Base-by-base conservation (phyloP, 768 basidiomycete genomes). In the Psilocybe azurescens region DNA sequence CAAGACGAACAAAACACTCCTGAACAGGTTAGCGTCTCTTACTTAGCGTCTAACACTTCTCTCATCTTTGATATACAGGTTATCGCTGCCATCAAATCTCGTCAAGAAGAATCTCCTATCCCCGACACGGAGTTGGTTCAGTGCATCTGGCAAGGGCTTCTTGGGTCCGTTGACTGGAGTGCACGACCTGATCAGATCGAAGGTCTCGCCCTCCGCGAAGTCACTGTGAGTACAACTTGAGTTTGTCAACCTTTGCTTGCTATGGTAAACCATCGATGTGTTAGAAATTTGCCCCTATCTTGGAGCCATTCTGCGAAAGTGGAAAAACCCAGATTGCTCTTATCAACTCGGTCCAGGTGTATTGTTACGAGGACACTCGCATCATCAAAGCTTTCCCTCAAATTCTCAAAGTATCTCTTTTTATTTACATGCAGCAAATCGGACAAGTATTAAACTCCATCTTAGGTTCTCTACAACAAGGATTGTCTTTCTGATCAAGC, bases 401-500 rank as follows among this genome's bases (percentile, higher is more conserved):
- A 71, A 91, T 99, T 74, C 83, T 99, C 65, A 97, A 98, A 83
- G 94, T 67, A n/a, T 16, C 53, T 55, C 5, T 56, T 55, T 41
- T 28, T 32, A 52, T 39, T 32, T 14, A 32, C 58, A 11, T 16
- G 53, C 59, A 14, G 33, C 41, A 9, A 38, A 33, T 16, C 10
- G 24, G 24, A 24, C 41, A n/a, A 18, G n/a, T 0, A n/a, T 24
- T 53, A 33, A 53, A 13, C 14, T 32, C 39, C 18, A n/a, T 57
- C 33, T 18, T 47, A 95, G 93, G 90, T 96, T 68, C 82, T 98
- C 75, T 98, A 97, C 80, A 96, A 96, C 79, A 89, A 92, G 70
- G 97, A 99, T 70, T 95, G 95, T 77, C 84, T 98, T 68, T 93
- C 95, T 58, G 95, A 96, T 72, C 91, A 96, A 72, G 95, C 96